Evolutionary conservation across 2,329 filamentous ascomycete species (phyloP).

Genomic region (Colletotrichum sp.): DNA sequence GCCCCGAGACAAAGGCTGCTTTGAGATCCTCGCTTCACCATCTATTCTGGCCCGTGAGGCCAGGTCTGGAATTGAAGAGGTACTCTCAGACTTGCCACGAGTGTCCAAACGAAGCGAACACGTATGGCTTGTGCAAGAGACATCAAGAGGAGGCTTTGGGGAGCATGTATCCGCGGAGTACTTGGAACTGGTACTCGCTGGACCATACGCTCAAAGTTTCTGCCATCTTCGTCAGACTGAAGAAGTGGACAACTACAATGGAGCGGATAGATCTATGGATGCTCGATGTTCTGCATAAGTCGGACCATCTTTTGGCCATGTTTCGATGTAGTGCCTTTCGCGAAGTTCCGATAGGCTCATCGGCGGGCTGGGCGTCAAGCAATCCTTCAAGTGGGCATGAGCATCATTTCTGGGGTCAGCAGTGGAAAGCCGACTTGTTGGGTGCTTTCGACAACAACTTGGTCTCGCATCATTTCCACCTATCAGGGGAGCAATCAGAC

Average conservation of each 20-base stretch:
- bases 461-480: not conserved
- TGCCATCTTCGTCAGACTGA: not conserved
- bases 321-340: not conserved
- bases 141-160: not conserved
- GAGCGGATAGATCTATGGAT: not conserved
- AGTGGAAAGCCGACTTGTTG: not conserved
- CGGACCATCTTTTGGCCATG: not conserved
- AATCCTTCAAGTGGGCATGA: not conserved
- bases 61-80: accelerated
- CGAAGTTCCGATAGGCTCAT: not conserved
- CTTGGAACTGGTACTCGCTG: not conserved
- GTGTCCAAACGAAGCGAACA: not conserved
- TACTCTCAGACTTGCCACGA: not conserved
- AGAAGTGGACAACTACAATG: not conserved
- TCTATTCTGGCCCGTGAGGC: not conserved
- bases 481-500: not conserved
- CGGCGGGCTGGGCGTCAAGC: not conserved
- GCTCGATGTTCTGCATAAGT: not conserved
- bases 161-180: not conserved
- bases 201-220: not conserved
- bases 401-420: not conserved
- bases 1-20: not conserved
- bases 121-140: not conserved
- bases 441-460: not conserved
- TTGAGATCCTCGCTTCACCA: not conserved